A percentile compares a stretch with the other conserved stretches of the same genome.
Conservation (phyloP, 140 eudicot species). For the Stevia rebaudiana region DNA sequence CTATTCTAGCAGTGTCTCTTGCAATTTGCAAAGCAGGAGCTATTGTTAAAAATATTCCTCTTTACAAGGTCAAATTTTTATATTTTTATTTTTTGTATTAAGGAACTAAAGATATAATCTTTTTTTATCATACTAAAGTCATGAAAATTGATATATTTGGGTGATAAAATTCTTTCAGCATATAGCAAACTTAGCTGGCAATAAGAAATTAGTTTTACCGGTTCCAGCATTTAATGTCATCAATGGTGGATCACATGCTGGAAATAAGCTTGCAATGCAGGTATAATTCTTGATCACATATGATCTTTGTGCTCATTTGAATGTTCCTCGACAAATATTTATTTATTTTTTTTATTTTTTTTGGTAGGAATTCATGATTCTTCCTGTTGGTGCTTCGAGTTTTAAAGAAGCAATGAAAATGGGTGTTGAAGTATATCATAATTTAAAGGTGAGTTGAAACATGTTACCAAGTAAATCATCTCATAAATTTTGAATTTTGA, state of each 20-base stretch:
- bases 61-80: slow-evolving; percentile 62
- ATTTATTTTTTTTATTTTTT: neutral
- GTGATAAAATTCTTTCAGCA: slow-evolving; percentile 44
- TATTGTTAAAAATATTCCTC: slow-evolving; percentile 66
- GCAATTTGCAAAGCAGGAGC: slow-evolving; percentile 98
- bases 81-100: neutral
- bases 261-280: slow-evolving; percentile 98
- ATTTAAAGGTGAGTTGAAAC: slow-evolving; percentile 56
- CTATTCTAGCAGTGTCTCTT: slow-evolving; percentile 90
- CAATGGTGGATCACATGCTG: slow-evolving; percentile 98
- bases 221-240: slow-evolving; percentile 98
- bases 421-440: slow-evolving; percentile 96
- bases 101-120: neutral
- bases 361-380: slow-evolving; percentile 89
- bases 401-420: slow-evolving; percentile 97
- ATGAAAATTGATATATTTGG: slow-evolving; percentile 1
- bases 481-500: neutral
- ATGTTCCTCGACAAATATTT: neutral
- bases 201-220: slow-evolving; percentile 82
- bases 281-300: slow-evolving; percentile 23
- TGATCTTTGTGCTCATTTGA: neutral
- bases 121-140: neutral
- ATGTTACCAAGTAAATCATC: neutral
- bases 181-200: slow-evolving; percentile 87
- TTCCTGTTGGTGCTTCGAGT: slow-evolving; percentile 80